A percentile compares a stretch with the other conserved stretches of the same genome.
phyloP scores from a whole-genome alignment of 371 early-diverging fungal species.

The Mucor saturninus region DNA sequence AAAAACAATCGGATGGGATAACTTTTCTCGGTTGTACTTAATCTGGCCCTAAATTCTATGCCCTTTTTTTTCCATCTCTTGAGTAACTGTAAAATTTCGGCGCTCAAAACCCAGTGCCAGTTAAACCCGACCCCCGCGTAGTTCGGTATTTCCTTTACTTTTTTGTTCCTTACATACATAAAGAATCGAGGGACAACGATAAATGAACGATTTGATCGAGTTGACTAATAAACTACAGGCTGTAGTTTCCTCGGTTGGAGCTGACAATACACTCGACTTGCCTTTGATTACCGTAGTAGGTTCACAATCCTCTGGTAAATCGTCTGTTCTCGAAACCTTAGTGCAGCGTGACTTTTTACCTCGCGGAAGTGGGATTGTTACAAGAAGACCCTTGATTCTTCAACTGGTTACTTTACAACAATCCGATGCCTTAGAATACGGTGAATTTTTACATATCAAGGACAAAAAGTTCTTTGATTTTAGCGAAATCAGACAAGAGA shows the following conservation, averaged over 20 bases:
- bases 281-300: constrained; percentile 92
- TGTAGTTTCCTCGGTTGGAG: constrained; percentile 85
- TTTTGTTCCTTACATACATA: not conserved
- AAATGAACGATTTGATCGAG: constrained; percentile 74
- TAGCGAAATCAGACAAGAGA: constrained; percentile 85
- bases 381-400: constrained; percentile 89
- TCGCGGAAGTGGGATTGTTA: constrained; percentile 91
- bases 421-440: constrained; percentile 54
- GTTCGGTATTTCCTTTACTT: not conserved
- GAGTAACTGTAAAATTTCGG: not conserved
- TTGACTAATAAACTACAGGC: constrained; percentile 94
- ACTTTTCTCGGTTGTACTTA: too few relatives aligned
- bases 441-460: constrained; percentile 81
- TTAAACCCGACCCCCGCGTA: not conserved
- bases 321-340: constrained; percentile 90
- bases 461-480: constrained; percentile 83
- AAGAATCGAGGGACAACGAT: not conserved
- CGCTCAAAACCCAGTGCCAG: not conserved
- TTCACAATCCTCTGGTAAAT: constrained; percentile 92
- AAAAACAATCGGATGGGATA: too few relatives aligned
- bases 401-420: constrained; percentile 79
- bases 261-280: constrained; percentile 82
- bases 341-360: constrained; percentile 92
- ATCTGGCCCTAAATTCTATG: too few relatives aligned
- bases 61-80: not conserved